Base-by-base conservation (phyloP, 306 rosid species). In the Rubus idaeus region DNA sequence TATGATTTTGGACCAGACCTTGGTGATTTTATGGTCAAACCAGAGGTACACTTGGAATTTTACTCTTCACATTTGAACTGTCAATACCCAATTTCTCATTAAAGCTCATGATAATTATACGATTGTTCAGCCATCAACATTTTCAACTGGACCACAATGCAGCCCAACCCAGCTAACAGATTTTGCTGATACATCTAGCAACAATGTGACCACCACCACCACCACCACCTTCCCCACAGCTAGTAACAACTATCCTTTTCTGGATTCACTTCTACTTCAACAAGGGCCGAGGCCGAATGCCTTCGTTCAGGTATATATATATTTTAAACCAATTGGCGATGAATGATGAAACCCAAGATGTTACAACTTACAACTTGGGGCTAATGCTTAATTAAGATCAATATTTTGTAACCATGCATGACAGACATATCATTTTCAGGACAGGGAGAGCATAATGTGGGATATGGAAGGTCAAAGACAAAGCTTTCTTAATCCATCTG, bases 401-500 rank as follows among this genome's bases (percentile, higher is more conserved):
- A 26, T 11, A 47, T 21, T 39, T 4, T 75, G 55, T 63, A 11
- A 76, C 68, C 26, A 52, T 73, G 39, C 26, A 52, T 73, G 45
- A 70, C 77, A 70, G 81, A 84, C 57, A 82, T 63, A 68, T 86
- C 66, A 75, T 83, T 88, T 86, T 91, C 97, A 94, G 97, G 89
- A 81, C 55, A 68, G 45, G 70, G 88, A 80, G 69, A 83, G 81
- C 83, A 79, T 86, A 30, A 81, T 88, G 77, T 90, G 94, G 96
- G 97, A 90, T n/a, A 70, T 56, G 65, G 96, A 90, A 80, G 96
- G 91, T 51, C 94, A 91, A 57, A 86, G 90, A 83, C 96, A 89
- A 75, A 87, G 74, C 89, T 74, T 90, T 85, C 90, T 81, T 73
- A 84, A 75, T 81, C 87, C 93, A 76, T 90, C 88, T 83, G 93